phyloP scores from a whole-genome alignment of 768 basidiomycete species.

The Termitomyces sp. region DNA sequence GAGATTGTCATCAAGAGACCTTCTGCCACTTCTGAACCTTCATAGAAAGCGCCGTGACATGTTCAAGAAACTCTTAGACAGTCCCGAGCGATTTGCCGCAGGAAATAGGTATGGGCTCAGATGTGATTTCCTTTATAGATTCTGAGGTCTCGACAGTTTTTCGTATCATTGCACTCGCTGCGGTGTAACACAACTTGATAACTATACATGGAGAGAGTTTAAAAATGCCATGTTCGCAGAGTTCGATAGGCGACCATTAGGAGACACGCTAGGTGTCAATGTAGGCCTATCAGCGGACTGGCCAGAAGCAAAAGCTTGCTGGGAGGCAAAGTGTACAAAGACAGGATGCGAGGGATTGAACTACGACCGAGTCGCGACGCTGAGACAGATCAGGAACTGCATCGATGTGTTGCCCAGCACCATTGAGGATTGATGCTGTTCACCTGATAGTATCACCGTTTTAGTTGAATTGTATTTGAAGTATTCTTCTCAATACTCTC shows the following conservation, averaged over 20 bases:
- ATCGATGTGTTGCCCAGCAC: slow-evolving; percentile 45
- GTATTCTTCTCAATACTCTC: not conserved
- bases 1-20: slow-evolving; percentile 44
- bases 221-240: slow-evolving; percentile 52
- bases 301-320: slow-evolving; percentile 56
- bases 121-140: not conserved
- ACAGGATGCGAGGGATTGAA: slow-evolving; percentile 45
- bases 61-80: slow-evolving; percentile 46
- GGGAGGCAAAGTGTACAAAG: slow-evolving; percentile 54
- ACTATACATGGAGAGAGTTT: slow-evolving; percentile 56
- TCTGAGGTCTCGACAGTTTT: slow-evolving; percentile 14
- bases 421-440: slow-evolving; percentile 21
- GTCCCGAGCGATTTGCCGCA: slow-evolving; percentile 54
- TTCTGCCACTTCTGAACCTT: slow-evolving; percentile 51
- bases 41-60: slow-evolving; percentile 48
- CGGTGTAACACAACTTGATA: slow-evolving; percentile 45
- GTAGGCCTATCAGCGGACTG: slow-evolving; percentile 47
- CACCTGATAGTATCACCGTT: not conserved
- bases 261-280: slow-evolving; percentile 39
- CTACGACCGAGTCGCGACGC: slow-evolving; percentile 54
- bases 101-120: slow-evolving; percentile 32
- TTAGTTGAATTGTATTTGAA: not conserved
- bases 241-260: slow-evolving; percentile 54
- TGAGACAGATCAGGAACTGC: slow-evolving; percentile 53
- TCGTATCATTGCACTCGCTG: slow-evolving; percentile 50